phyloP scores from a whole-genome alignment of 768 basidiomycete genomes.

The Psilocybe azurescens region DNA sequence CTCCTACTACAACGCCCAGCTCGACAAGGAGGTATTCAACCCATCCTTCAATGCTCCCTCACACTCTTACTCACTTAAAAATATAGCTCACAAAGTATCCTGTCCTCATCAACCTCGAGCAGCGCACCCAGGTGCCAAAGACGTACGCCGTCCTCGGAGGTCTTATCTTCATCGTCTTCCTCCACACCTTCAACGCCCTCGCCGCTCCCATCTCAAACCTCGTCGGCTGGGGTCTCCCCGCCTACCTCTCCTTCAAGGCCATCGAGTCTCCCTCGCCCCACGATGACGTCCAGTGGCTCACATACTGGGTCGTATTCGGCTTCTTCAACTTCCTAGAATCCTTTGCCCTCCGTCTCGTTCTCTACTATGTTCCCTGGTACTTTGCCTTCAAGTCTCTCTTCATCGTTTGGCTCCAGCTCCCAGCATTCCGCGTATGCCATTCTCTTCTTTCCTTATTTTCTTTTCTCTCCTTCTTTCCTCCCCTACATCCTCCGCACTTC shows the following conservation, averaged over 20 bases:
- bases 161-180: slow-evolving; percentile 65
- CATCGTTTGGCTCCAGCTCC: slow-evolving; percentile 92
- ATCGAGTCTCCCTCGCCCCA: slow-evolving; percentile 84
- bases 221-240: slow-evolving; percentile 93
- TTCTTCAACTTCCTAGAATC: slow-evolving; percentile 93
- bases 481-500: not conserved
- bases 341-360: slow-evolving; percentile 79
- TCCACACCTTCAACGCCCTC: slow-evolving; percentile 89
- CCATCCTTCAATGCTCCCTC: slow-evolving; percentile 5
- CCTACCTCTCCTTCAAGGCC: slow-evolving; percentile 94
- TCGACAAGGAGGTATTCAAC: slow-evolving; percentile 91
- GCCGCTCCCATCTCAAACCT: slow-evolving; percentile 93
- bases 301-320: slow-evolving; percentile 97
- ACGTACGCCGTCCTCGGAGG: slow-evolving; percentile 84
- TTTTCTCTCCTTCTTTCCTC: not conserved
- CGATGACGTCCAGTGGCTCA: slow-evolving; percentile 95
- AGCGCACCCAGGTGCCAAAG: slow-evolving; percentile 93
- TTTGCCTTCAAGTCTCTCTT: slow-evolving; percentile 91
- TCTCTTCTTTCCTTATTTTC: slow-evolving; percentile 5
- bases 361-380: slow-evolving; percentile 96
- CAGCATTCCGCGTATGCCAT: slow-evolving; percentile 76
- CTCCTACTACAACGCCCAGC: slow-evolving; percentile 80
- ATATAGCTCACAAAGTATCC: slow-evolving; percentile 84
- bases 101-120: slow-evolving; percentile 81
- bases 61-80: slow-evolving; percentile 17